phyloP scores from a whole-genome alignment of 2,329 filamentous ascomycete genomes.

The Diplocarpon mali region DNA sequence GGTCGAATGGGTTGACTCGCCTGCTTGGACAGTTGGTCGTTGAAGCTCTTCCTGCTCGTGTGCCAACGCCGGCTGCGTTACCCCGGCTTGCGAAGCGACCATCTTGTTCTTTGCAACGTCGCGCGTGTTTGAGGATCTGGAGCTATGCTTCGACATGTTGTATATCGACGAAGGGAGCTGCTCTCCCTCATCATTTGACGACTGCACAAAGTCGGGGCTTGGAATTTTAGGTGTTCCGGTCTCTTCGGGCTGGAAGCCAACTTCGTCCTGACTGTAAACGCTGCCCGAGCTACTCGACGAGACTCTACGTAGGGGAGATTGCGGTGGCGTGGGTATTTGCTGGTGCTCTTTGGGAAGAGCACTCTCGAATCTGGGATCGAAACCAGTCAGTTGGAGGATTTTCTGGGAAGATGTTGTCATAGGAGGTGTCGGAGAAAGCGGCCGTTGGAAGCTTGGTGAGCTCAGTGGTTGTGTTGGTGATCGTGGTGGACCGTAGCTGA shows the following conservation, averaged over 20 bases:
- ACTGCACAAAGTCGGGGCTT: neutral
- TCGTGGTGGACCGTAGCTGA: neutral
- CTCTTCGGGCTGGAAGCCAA: neutral
- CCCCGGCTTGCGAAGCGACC: neutral
- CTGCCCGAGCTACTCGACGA: conserved; percentile 10
- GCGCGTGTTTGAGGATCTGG: neutral
- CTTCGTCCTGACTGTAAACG: conserved; percentile 12
- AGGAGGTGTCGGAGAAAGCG: neutral
- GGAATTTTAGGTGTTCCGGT: neutral
- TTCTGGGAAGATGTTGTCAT: conserved; percentile 15
- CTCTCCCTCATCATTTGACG: neutral
- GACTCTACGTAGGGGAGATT: neutral
- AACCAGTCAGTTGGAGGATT: conserved; percentile 16
- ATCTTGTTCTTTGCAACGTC: neutral
- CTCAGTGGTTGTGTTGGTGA: neutral
- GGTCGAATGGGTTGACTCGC: neutral
- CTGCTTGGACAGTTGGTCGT: neutral
- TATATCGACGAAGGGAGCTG: neutral
- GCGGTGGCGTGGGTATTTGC: neutral
- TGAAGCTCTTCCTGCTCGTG: neutral
- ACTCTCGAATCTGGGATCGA: conserved; percentile 11
- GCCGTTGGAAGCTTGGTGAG: neutral
- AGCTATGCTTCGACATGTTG: neutral
- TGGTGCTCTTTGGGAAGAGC: conserved; percentile 6
- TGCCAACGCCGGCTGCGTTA: neutral